Conservation (phyloP, 345 rosid genomes). For the Luvunga scandens region DNA sequence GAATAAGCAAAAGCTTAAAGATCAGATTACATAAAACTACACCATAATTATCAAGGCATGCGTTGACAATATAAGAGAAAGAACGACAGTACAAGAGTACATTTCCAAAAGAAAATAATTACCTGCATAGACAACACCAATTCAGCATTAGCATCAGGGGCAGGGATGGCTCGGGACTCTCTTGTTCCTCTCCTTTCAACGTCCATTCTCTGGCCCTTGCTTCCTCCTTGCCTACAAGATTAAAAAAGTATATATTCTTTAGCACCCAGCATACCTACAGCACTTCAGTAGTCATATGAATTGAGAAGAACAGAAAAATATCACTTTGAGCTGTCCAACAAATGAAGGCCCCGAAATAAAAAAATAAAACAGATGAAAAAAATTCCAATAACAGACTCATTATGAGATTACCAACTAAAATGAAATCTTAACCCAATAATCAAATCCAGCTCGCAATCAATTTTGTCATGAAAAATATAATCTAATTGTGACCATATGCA, state of each 20-base stretch:
- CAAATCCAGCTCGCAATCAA: background rate
- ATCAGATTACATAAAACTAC: background rate
- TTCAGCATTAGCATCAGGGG: conserved; percentile 97
- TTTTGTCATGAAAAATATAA: background rate
- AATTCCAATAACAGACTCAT: background rate
- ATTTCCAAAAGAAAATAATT: background rate
- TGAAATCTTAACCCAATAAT: background rate
- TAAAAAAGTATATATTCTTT: background rate
- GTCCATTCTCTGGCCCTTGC: conserved; percentile 68
- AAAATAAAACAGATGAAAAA: background rate
- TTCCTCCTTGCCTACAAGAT: conserved; percentile 69
- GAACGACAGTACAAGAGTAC: background rate
- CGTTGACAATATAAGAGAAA: background rate
- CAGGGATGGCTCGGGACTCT: conserved; percentile 93
- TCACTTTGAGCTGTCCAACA: background rate
- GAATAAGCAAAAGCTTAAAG: background rate
- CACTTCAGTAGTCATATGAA: background rate
- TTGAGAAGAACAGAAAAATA: background rate
- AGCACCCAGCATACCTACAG: background rate
- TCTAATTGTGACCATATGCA: conserved; percentile 22
- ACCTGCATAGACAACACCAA: conserved; percentile 85
- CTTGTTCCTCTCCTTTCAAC: conserved; percentile 70
- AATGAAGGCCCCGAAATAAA: background rate
- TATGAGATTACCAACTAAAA: background rate
- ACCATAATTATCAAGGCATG: background rate